phyloP scores from a whole-genome alignment of 148 eudicot species.

The Oxyria digyna region DNA sequence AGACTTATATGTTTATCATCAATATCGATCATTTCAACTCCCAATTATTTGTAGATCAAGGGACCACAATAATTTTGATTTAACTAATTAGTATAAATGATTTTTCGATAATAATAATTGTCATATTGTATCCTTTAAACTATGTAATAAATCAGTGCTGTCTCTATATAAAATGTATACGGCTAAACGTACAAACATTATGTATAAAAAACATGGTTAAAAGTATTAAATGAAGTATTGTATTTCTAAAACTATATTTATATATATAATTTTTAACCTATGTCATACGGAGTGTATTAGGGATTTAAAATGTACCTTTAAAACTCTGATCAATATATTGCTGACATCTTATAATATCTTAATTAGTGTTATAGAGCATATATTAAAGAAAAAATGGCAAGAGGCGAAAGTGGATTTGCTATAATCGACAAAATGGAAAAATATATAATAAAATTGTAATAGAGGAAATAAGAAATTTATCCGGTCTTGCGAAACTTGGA shows the following conservation, averaged over 20 bases:
- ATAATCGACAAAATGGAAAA: not conserved
- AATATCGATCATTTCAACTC: not conserved
- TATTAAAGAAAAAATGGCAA: not conserved
- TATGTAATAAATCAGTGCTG: slow-evolving; percentile 1
- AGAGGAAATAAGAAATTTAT: not conserved
- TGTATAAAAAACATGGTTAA: too few species aligned
- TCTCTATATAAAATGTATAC: too few species aligned
- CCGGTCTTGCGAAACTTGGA: not conserved
- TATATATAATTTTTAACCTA: too few species aligned
- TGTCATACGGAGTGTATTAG: too few species aligned
- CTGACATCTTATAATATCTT: too few species aligned
- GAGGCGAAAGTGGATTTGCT: not conserved
- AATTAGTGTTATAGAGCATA: not conserved
- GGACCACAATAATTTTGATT: not conserved
- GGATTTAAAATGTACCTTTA: too few species aligned
- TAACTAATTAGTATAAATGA: not conserved
- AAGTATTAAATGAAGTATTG: too few species aligned
- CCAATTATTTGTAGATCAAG: not conserved
- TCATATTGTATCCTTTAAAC: not conserved
- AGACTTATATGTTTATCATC: not conserved
- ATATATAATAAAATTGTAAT: too few species aligned
- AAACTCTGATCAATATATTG: too few species aligned
- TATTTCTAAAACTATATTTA: too few species aligned
- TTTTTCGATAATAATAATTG: not conserved
- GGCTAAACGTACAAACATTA: too few species aligned